These are phyloP conservation scores for Schizosaccharomyces osmophilus DNA, from an alignment of 805 yeast species.

Conservation along the genomic window DNA sequence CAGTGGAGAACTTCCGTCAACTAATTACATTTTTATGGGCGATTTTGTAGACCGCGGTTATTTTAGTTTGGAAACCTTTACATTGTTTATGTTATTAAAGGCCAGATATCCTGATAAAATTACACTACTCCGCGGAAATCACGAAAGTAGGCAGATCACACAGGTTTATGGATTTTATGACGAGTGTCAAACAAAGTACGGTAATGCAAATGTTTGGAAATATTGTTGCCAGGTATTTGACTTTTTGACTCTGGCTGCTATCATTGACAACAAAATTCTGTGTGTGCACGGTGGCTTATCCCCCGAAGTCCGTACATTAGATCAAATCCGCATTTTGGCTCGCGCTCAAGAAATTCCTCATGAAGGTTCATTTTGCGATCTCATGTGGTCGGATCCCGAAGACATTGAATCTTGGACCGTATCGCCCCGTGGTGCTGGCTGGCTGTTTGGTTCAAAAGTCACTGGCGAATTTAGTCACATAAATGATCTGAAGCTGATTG, in stretches of 20 bases:
- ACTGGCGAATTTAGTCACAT: constrained; percentile 91
- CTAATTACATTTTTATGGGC: constrained; percentile 68
- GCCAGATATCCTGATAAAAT: constrained; percentile 58
- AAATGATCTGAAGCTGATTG: constrained; percentile 64
- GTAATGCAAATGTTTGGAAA: constrained; percentile 84
- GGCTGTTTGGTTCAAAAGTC: constrained; percentile 86
- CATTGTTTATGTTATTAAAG: constrained; percentile 76
- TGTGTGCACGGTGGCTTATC: constrained; percentile 96
- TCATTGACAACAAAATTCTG: constrained; percentile 76
- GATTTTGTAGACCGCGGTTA: constrained; percentile 97
- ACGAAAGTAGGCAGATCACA: constrained; percentile 91
- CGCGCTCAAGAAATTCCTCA: constrained; percentile 97
- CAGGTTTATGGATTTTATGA: constrained; percentile 96
- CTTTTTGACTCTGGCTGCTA: constrained; percentile 76
- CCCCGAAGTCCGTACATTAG: constrained; percentile 92
- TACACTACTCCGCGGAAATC: constrained; percentile 91
- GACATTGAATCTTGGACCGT: constrained; percentile 94
- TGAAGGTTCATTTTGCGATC: constrained; percentile 94
- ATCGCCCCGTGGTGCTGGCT: constrained; percentile 94
- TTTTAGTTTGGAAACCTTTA: constrained; percentile 80
- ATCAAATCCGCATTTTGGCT: constrained; percentile 78
- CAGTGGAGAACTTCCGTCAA: constrained; percentile 77
- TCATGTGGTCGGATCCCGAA: constrained; percentile 96
- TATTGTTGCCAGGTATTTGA: constrained; percentile 77
- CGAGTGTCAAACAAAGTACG: constrained; percentile 81